A percentile compares a stretch with the other conserved stretches of the same genome.
phyloP scores from a whole-genome alignment of 768 basidiomycete species.

The Boletus subparvulus region DNA sequence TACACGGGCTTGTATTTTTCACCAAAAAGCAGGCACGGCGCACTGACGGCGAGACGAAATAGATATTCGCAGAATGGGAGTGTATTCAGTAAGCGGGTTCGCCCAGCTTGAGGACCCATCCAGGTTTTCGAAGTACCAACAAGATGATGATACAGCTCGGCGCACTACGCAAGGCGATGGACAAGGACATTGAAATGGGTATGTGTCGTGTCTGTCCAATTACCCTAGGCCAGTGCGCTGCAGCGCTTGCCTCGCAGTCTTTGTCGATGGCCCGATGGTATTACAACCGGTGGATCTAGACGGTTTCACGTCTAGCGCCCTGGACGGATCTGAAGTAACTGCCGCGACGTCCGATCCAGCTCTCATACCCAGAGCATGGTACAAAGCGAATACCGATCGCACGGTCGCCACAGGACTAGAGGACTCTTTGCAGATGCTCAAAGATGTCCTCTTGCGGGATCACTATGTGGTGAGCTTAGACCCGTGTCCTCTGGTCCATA shows the following conservation, averaged over 20 bases:
- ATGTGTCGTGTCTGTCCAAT: background rate
- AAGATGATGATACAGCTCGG: slow-evolving; percentile 48
- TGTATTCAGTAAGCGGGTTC: slow-evolving; percentile 71
- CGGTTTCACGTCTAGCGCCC: slow-evolving; percentile 21
- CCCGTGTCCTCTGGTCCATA: background rate
- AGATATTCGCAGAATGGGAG: slow-evolving; percentile 73
- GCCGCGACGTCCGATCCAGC: slow-evolving; percentile 46
- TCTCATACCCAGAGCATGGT: slow-evolving; percentile 69
- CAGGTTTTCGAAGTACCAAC: background rate
- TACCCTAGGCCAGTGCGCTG: background rate
- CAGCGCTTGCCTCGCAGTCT: slow-evolving; percentile 46
- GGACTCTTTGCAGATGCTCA: slow-evolving; percentile 53
- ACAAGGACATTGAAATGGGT: slow-evolving; percentile 68
- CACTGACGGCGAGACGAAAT: slow-evolving; percentile 3
- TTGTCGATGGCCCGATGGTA: slow-evolving; percentile 68
- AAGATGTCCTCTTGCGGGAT: slow-evolving; percentile 55
- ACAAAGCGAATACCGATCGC: slow-evolving; percentile 53
- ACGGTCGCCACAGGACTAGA: slow-evolving; percentile 56
- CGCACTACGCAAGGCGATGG: slow-evolving; percentile 68
- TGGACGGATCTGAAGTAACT: slow-evolving; percentile 41
- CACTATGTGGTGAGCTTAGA: slow-evolving; percentile 59
- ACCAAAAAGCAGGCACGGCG: background rate
- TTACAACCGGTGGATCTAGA: slow-evolving; percentile 65
- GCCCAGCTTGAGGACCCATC: slow-evolving; percentile 16
- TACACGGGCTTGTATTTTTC: slow-evolving; percentile 40